Percentiles rank a stretch among this genome's conserved stretches.
These are phyloP conservation scores for Medakamo hakoo DNA, from an alignment of 139 green algal genomes.

Conservation along the genomic window DNA sequence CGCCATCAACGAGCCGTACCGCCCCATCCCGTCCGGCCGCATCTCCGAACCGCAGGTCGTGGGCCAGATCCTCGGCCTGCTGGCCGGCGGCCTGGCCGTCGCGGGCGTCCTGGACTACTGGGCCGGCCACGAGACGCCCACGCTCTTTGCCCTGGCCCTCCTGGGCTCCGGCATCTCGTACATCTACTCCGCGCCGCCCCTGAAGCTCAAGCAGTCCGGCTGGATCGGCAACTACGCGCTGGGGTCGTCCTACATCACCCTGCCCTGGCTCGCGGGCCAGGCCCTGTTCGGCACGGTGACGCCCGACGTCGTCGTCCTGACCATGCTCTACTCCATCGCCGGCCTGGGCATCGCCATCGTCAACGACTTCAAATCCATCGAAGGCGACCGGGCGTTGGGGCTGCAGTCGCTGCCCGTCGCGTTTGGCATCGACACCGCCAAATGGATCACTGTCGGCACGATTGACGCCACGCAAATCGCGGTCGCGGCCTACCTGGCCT, in stretches of 20 bases:
- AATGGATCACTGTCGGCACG: constrained; percentile 89
- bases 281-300: constrained; percentile 85
- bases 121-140: constrained; percentile 53
- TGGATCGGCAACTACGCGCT: constrained; percentile 94
- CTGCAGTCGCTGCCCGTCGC: constrained; percentile 88
- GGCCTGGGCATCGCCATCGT: constrained; percentile 98
- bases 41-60: constrained; percentile 73
- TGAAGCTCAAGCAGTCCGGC: constrained; percentile 94
- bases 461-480: constrained; percentile 88
- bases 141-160: constrained; percentile 52
- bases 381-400: constrained; percentile 55
- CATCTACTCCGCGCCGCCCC: constrained; percentile 94
- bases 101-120: constrained; percentile 61
- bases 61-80: constrained; percentile 70
- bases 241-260: constrained; percentile 88
- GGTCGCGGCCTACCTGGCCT: constrained; percentile 70
- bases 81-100: constrained; percentile 67
- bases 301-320: constrained; percentile 83
- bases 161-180: constrained; percentile 95
- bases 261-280: constrained; percentile 89
- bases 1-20: constrained; percentile 98
- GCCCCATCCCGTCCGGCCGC: constrained; percentile 88
- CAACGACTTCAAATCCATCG: constrained; percentile 99
- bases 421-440: constrained; percentile 92
- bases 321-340: constrained; percentile 90